A percentile compares a stretch with the other conserved stretches of the same genome.
Conservation (phyloP, 495 filamentous ascomycete genomes). For the Clohesyomyces aquaticus region DNA sequence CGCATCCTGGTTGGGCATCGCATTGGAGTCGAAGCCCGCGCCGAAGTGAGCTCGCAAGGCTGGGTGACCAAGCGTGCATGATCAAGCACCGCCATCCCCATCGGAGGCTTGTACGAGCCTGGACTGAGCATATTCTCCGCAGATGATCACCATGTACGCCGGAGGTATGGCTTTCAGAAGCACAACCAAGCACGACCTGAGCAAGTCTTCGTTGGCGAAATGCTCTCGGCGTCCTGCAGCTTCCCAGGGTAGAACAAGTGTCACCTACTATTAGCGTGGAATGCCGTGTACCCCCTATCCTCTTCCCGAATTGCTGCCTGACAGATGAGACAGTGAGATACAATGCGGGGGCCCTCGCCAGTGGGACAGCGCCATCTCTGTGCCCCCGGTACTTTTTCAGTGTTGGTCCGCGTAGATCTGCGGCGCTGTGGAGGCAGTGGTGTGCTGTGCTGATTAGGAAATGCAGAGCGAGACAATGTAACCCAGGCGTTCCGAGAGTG, state of each 20-base stretch:
- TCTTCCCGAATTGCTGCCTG: conserved; percentile 17
- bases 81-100: neutral
- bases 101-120: conserved; percentile 2
- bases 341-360: neutral
- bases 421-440: conserved; percentile 19
- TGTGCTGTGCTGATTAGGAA: conserved; percentile 18
- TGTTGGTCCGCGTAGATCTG: conserved; percentile 27
- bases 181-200: conserved; percentile 6
- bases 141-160: conserved; percentile 8
- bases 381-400: conserved; percentile 18
- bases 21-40: no score
- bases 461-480: conserved; percentile 28
- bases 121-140: neutral
- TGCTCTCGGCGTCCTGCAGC: conserved; percentile 22
- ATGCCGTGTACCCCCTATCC: conserved; percentile 10
- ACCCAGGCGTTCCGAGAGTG: conserved; percentile 16
- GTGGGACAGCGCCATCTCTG: conserved; percentile 22
- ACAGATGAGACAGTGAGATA: conserved; percentile 26
- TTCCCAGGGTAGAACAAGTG: conserved; percentile 3
- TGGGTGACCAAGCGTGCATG: no score
- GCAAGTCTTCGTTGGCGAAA: conserved; percentile 11
- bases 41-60: no score
- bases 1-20: no score
- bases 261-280: neutral
- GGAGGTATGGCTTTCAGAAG: neutral